Percentiles rank a stretch among this genome's conserved stretches.
These are phyloP conservation scores for Solanum sejunctum DNA, from an alignment of 257 asterid genomes.

Conservation along the genomic window DNA sequence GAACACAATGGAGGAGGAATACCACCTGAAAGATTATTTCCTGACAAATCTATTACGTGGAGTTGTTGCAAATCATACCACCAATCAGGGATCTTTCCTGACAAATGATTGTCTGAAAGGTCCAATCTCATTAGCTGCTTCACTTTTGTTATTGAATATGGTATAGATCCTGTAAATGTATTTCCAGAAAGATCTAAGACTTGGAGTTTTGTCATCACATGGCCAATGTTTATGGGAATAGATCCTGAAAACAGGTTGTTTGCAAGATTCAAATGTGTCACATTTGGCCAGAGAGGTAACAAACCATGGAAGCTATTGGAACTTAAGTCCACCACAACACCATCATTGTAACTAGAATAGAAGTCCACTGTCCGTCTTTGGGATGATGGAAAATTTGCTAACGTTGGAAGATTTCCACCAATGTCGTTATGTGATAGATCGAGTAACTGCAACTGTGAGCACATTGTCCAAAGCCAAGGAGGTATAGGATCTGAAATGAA, in stretches of 20 bases:
- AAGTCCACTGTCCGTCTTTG: not conserved
- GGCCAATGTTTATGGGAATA: not conserved
- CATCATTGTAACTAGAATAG: not conserved
- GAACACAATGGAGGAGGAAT: conserved; percentile 3
- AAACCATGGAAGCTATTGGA: not conserved
- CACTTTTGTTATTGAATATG: not conserved
- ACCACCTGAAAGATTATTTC: conserved; percentile 6
- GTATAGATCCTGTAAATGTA: conserved; percentile 1
- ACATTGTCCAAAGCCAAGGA: conserved; percentile 13
- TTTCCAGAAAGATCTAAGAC: conserved; percentile 1
- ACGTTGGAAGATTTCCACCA: not conserved
- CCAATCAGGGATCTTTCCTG: conserved; percentile 1
- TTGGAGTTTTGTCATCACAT: not conserved
- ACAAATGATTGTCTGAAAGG: conserved; percentile 2
- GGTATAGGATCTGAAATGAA: conserved; percentile 13
- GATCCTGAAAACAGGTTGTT: conserved; percentile 2
- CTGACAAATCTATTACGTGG: conserved; percentile 5
- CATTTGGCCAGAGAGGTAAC: not conserved
- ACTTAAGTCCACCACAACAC: not conserved
- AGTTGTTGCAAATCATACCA: conserved; percentile 4
- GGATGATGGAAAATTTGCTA: not conserved
- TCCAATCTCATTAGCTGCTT: not conserved
- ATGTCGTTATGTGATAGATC: not conserved
- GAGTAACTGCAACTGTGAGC: not conserved
- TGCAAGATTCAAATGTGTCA: not conserved